Evolutionary conservation across 139 green algal species (phyloP).

Genomic region (Coelastrella sp.): DNA sequence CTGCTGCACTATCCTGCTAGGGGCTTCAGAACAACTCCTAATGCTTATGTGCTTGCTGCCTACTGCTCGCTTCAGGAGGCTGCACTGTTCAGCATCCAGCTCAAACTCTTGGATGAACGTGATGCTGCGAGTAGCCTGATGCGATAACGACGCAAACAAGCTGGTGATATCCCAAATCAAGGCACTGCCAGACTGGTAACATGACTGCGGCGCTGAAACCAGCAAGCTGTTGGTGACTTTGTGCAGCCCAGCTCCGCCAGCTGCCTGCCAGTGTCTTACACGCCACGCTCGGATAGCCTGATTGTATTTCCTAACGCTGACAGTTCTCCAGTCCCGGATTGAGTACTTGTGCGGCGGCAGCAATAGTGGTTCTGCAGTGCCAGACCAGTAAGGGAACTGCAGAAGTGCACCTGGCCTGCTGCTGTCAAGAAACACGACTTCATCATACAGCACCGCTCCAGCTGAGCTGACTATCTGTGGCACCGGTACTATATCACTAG

Average conservation of each 20-base stretch:
- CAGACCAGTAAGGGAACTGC: not conserved
- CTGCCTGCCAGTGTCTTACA: not conserved
- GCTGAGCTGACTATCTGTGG: constrained; percentile 6
- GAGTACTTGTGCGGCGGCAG: not conserved
- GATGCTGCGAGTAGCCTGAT: not conserved
- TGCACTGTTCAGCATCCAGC: not conserved
- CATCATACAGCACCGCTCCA: not conserved
- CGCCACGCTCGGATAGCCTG: not conserved
- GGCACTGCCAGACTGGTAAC: not conserved
- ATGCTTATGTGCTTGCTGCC: not conserved
- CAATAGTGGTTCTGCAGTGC: not conserved
- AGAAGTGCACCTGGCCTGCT: not conserved
- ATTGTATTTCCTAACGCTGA: too few relatives aligned
- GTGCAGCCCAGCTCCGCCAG: not conserved
- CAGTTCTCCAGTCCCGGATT: not conserved
- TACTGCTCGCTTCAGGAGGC: not conserved
- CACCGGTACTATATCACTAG: not conserved
- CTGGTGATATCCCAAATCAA: not conserved
- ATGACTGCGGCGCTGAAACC: not conserved
- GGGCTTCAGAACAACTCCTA: not conserved
- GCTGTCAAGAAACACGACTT: constrained; percentile 1
- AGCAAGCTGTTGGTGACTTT: not conserved
- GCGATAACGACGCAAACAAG: not conserved
- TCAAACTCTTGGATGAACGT: constrained; percentile 2
- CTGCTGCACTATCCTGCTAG: not conserved